These are phyloP conservation scores for Vachellia collinsii DNA, from an alignment of 306 rosid species.

Conservation along the genomic window DNA sequence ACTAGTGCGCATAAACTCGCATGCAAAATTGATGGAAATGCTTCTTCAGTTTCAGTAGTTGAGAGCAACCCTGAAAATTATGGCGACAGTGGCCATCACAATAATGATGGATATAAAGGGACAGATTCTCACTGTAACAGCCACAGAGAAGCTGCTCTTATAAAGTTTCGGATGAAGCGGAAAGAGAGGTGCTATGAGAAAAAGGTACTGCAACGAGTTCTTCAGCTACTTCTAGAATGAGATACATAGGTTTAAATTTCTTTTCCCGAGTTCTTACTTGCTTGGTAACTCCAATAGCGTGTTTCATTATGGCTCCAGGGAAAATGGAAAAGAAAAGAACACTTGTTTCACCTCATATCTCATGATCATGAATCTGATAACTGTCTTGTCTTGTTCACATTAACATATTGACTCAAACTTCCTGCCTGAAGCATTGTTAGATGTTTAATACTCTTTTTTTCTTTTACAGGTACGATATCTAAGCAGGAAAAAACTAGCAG, in stretches of 20 bases:
- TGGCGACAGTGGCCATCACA: conserved; percentile 35
- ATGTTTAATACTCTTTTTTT: conserved; percentile 20
- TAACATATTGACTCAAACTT: neutral
- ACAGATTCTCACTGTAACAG: conserved; percentile 46
- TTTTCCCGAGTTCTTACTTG: neutral
- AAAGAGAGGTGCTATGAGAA: conserved; percentile 70
- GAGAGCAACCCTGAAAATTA: conserved; percentile 42
- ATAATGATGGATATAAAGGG: conserved; percentile 46
- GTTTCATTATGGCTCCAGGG: neutral
- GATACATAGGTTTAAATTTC: neutral
- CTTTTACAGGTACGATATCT: conserved; percentile 65
- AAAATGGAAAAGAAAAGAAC: too few species aligned
- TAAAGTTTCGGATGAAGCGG: conserved; percentile 73
- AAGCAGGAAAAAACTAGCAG: conserved; percentile 65
- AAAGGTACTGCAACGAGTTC: conserved; percentile 55
- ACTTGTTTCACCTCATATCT: conserved; percentile 6
- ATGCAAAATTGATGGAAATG: conserved; percentile 53
- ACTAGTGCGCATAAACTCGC: conserved; percentile 42
- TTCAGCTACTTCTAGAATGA: conserved; percentile 15
- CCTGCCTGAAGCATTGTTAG: conserved; percentile 12
- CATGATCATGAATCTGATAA: neutral
- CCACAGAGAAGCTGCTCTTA: conserved; percentile 77
- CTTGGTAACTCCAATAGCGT: neutral
- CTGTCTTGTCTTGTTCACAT: conserved; percentile 13
- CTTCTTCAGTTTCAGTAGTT: conserved; percentile 33